Percentiles rank a stretch among this genome's conserved stretches.
Evolutionary conservation across 2,329 filamentous ascomycete genomes (phyloP).

Genomic region (Sporothrix pseudoabietina): DNA sequence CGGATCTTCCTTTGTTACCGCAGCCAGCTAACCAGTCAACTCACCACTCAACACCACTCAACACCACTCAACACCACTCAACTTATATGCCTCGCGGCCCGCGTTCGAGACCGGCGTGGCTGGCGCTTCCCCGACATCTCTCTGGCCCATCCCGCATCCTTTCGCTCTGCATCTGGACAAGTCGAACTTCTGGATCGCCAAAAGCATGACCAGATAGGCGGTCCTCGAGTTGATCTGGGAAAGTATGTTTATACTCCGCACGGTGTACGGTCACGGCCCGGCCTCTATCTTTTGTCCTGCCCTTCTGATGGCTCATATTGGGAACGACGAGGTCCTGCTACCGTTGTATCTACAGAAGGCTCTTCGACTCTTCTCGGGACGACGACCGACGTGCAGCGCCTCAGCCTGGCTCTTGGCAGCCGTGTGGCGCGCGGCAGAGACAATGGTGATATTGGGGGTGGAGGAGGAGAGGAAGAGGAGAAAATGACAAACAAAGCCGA

Average conservation of each 20-base stretch:
- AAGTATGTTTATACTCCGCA: not conserved
- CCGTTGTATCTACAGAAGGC: not conserved
- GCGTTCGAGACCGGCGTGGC: slow-evolving; percentile 11
- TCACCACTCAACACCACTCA: not conserved
- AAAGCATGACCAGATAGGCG: not conserved
- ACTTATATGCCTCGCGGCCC: slow-evolving; percentile 6
- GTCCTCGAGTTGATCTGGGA: not conserved
- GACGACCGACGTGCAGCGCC: slow-evolving; percentile 15
- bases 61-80: not conserved
- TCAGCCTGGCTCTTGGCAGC: slow-evolving; percentile 1
- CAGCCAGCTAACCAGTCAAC: not conserved
- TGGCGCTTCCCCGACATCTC: slow-evolving; percentile 1
- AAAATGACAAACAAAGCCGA: no score
- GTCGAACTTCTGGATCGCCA: not conserved
- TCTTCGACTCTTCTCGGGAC: not conserved
- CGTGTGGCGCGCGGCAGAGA: slow-evolving; percentile 13
- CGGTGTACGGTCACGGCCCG: not conserved
- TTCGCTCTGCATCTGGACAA: not conserved
- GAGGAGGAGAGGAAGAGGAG: not conserved
- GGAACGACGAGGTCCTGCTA: slow-evolving; percentile 1
- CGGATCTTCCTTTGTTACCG: not conserved
- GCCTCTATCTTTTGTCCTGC: not conserved
- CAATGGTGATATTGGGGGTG: slow-evolving; percentile 1
- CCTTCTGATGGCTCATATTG: not conserved
- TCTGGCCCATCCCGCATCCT: not conserved